Base-by-base conservation (phyloP, 306 rosid species). In the Prunus mira region DNA sequence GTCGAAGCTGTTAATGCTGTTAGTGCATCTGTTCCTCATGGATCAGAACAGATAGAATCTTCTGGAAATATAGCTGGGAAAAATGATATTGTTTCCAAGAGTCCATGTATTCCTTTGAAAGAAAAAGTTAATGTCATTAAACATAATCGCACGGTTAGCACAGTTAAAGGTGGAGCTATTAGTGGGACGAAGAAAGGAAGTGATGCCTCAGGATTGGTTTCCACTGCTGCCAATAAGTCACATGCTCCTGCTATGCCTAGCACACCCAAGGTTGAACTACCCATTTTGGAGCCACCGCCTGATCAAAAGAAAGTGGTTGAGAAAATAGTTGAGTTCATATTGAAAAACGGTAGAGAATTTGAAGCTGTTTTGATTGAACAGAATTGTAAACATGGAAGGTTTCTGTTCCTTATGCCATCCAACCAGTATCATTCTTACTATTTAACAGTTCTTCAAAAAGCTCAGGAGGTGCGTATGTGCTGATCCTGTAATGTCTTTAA, bases 291-390 rank as follows among this genome's bases (percentile, higher is more conserved):
- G 78, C 98, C 98, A 77, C 87, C 98, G 14, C 83, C 91, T 56
- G 93, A 90, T 46, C 60, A 90, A 46, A 93, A 82, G 84, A 89
- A 81, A 82, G 88, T 84, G 60, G 83, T 93, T 80, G 98, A 90
- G 72, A 93, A 87, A 92, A 89, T 93, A 58, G 94, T 81, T 65
- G 96, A 93, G 88, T 93, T 93, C 87, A 84, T 93, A 70, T 63
- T 79, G 69, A 93, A 75, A 75, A 93, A 93, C 66, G 98, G 98
- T 46, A 89, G 81, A 81, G 89, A 89, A 75, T 87, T 93, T 82
- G 96, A 90, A 82, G 83, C 84, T 69, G 86, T 90, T 74, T 92
- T 93, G 51, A 83, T 86, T 38, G 94, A 90, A 43, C 97, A 93
- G 86, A 93, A 93, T 77, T 88, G 89, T 43, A 83, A 85, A 57